A percentile compares a stretch with the other conserved stretches of the same genome.
Conservation (phyloP, 768 basidiomycete species). For the Leccinum imitatum region DNA sequence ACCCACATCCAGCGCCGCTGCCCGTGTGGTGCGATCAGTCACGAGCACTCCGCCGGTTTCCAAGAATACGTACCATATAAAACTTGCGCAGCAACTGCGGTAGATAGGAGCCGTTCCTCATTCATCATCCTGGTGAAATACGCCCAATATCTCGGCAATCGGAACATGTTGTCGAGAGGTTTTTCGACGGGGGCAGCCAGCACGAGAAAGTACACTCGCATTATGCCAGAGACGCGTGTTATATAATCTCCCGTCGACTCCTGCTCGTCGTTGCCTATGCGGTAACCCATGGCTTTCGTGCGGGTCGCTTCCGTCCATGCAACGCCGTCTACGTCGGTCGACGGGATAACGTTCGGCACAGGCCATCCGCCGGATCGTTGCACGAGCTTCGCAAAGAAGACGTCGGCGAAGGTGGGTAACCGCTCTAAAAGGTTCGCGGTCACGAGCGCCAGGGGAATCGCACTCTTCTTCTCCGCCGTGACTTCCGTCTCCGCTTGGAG, state of each 20-base stretch:
- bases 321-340: conserved; percentile 47
- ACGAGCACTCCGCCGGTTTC: neutral
- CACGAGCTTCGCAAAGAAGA: conserved; percentile 83
- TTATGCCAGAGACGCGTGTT: conserved; percentile 68
- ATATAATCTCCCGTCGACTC: conserved; percentile 65
- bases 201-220: conserved; percentile 86
- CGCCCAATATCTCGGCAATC: conserved; percentile 64
- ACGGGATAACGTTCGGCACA: conserved; percentile 62
- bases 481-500: conserved; percentile 94
- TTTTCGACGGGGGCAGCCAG: conserved; percentile 44
- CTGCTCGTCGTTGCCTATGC: conserved; percentile 41
- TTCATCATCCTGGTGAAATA: conserved; percentile 67
- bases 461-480: conserved; percentile 82
- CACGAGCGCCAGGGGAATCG: conserved; percentile 78
- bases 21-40: conserved; percentile 30
- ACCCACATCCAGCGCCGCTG: conserved; percentile 72
- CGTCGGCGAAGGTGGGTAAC: conserved; percentile 57
- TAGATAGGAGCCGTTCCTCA: conserved; percentile 50
- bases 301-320: conserved; percentile 44
- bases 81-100: conserved; percentile 62
- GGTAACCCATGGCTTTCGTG: conserved; percentile 57
- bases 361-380: conserved; percentile 91
- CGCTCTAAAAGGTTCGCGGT: conserved; percentile 62
- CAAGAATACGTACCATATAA: conserved; percentile 51
- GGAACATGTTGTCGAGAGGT: conserved; percentile 47